phyloP scores from a whole-genome alignment of 2,329 filamentous ascomycete genomes.

The Nothopassalora personata region DNA sequence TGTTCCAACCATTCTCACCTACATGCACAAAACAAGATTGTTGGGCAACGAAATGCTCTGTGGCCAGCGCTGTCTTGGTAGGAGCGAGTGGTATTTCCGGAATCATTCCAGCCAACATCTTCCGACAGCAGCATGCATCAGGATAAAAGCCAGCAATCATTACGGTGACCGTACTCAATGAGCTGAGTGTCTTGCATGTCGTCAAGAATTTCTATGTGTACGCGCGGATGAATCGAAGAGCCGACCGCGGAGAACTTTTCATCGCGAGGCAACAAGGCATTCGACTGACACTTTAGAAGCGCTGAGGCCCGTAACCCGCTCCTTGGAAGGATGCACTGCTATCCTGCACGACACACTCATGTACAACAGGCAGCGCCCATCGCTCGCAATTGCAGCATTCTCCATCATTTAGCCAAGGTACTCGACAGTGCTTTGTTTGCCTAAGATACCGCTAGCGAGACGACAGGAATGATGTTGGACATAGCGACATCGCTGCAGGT shows the following conservation, averaged over 20 bases:
- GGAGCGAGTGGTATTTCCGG: constrained; percentile 71
- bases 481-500: not conserved
- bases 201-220: constrained; percentile 20
- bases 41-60: constrained; percentile 78
- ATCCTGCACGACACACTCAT: not conserved
- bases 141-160: constrained; percentile 16
- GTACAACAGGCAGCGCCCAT: not conserved
- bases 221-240: constrained; percentile 33
- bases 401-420: not conserved
- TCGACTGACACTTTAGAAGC: constrained; percentile 20
- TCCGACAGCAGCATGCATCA: constrained; percentile 47
- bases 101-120: constrained; percentile 69
- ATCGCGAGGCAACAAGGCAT: constrained; percentile 32
- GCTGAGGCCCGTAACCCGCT: not conserved
- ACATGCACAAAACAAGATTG: constrained; percentile 78
- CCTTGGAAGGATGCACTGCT: not conserved
- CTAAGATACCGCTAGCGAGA: not conserved
- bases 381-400: not conserved
- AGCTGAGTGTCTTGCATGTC: constrained; percentile 17
- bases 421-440: not conserved
- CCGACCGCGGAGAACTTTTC: constrained; percentile 38
- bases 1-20: constrained; percentile 66
- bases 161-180: constrained; percentile 20
- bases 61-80: constrained; percentile 68
- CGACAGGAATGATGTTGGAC: not conserved